A percentile compares a stretch with the other conserved stretches of the same genome.
These are phyloP conservation scores for Pseudomonodictys pantanalensis DNA, from an alignment of 495 filamentous ascomycete species.

Conservation along the genomic window DNA sequence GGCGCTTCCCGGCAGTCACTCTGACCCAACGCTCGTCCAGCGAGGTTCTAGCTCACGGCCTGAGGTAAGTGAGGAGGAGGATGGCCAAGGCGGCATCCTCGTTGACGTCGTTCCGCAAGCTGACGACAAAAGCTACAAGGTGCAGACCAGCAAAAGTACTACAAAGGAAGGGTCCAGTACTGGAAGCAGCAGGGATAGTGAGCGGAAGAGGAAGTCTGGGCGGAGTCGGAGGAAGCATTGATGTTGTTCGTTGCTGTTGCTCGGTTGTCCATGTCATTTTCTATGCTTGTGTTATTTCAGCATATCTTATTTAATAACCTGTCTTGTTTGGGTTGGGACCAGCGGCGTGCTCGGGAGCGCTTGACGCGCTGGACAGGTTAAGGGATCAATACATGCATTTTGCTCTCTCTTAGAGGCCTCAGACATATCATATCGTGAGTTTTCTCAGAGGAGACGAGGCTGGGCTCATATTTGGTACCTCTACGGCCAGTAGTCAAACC, in stretches of 20 bases:
- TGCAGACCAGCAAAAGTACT: constrained; percentile 9
- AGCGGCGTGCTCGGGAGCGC: background rate
- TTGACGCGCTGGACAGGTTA: background rate
- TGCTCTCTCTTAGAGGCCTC: too few species aligned
- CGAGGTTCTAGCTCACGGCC: constrained; percentile 15
- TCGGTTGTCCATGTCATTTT: constrained; percentile 4
- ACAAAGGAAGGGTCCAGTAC: constrained; percentile 10
- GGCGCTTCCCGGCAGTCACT: constrained; percentile 27
- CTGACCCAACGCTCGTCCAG: constrained; percentile 32
- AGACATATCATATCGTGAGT: too few species aligned
- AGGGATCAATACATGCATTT: background rate
- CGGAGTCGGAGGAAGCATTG: constrained; percentile 10
- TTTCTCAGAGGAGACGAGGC: too few species aligned
- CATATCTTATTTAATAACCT: background rate
- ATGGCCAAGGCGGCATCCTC: constrained; percentile 27
- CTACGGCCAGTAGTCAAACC: too few species aligned
- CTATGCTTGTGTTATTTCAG: constrained; percentile 1
- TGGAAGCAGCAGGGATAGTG: constrained; percentile 14
- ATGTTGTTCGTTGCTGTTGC: background rate
- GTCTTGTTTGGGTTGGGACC: background rate
- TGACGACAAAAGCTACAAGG: constrained; percentile 25
- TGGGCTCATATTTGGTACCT: too few species aligned
- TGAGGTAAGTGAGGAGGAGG: constrained; percentile 29
- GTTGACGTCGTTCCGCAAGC: constrained; percentile 34
- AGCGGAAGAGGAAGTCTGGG: constrained; percentile 10